These are phyloP conservation scores for Tephrocybe sp. DNA, from an alignment of 768 basidiomycete genomes.

Conservation along the genomic window DNA sequence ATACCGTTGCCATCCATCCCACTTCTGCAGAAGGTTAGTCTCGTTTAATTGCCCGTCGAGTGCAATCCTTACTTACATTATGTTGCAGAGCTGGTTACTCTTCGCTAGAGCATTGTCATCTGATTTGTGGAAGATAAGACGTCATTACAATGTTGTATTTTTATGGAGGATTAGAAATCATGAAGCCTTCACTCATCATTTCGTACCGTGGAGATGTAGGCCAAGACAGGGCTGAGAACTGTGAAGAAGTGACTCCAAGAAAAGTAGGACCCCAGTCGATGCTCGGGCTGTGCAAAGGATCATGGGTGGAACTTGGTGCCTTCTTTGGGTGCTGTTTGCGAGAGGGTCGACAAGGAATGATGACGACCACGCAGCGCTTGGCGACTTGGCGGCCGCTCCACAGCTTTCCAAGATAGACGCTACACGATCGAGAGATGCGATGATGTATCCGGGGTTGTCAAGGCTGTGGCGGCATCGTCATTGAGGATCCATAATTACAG, in stretches of 20 bases:
- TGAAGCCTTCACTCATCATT: background rate
- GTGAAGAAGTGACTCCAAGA: background rate
- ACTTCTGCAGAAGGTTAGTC: conserved; percentile 75
- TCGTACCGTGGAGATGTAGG: background rate
- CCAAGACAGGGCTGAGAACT: background rate
- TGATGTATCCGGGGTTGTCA: background rate
- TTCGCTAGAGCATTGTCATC: conserved; percentile 22
- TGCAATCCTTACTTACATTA: conserved; percentile 21
- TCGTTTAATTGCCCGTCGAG: background rate
- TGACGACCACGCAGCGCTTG: background rate
- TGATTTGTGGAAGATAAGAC: background rate
- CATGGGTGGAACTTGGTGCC: background rate
- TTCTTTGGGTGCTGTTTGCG: background rate
- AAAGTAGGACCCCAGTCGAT: conserved; percentile 8
- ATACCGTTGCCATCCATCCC: conserved; percentile 91
- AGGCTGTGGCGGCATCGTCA: background rate
- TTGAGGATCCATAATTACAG: background rate
- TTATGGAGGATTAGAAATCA: conserved; percentile 2
- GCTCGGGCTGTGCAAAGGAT: background rate
- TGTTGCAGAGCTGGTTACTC: conserved; percentile 49
- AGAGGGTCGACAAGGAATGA: no score
- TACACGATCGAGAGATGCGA: background rate
- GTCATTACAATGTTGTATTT: conserved; percentile 5
- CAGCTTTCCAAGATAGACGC: background rate
- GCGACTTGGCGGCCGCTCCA: background rate